These are phyloP conservation scores for Barbarea vulgaris DNA, from an alignment of 345 rosid genomes.

Conservation along the genomic window DNA sequence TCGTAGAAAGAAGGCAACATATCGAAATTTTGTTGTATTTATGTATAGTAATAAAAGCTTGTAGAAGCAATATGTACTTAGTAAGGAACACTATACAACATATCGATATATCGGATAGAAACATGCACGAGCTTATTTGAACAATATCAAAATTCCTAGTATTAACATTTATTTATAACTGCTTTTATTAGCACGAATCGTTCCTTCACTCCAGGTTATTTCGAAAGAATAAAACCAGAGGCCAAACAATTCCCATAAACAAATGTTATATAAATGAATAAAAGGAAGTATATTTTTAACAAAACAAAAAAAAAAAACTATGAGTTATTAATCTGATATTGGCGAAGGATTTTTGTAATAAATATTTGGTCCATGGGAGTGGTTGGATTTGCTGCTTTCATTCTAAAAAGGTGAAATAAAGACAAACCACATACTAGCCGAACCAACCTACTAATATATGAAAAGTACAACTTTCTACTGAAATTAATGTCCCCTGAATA, in stretches of 20 bases:
- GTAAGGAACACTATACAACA: constrained; percentile 13
- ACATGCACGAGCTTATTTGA: background rate
- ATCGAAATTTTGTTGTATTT: too few relatives aligned
- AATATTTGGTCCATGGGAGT: constrained; percentile 37
- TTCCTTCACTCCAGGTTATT: background rate
- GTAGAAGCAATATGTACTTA: background rate
- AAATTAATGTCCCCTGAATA: constrained; percentile 38
- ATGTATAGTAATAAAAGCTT: too few relatives aligned
- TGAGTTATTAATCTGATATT: constrained; percentile 1
- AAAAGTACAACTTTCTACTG: constrained; percentile 40
- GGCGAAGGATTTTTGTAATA: background rate
- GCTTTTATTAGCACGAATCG: background rate
- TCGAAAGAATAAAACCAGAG: background rate
- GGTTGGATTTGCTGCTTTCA: constrained; percentile 49
- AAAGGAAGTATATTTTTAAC: too few relatives aligned
- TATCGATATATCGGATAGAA: background rate
- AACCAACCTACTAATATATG: constrained; percentile 29
- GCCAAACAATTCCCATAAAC: background rate
- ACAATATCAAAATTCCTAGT: background rate
- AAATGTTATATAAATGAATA: background rate
- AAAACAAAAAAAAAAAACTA: background rate
- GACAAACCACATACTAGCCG: constrained; percentile 39
- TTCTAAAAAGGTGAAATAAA: constrained; percentile 47
- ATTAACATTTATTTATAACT: background rate
- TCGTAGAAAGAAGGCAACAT: too few relatives aligned